phyloP scores from a whole-genome alignment of 768 basidiomycete species.

The Fistulinella prunicolor region DNA sequence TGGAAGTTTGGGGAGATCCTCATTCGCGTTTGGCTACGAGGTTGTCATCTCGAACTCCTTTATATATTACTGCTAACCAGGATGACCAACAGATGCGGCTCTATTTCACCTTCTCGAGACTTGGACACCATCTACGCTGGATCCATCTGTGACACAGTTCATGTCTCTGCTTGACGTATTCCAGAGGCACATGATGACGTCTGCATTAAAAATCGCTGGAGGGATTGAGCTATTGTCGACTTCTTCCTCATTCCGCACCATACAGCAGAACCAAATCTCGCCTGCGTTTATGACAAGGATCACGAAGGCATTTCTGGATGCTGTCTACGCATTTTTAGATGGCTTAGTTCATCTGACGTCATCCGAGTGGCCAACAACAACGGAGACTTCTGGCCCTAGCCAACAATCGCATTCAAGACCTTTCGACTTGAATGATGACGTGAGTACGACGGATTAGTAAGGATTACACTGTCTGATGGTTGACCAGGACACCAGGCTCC shows the following conservation, averaged over 20 bases:
- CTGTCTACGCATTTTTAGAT: conserved; percentile 81
- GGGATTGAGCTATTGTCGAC: conserved; percentile 57
- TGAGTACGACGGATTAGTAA: conserved; percentile 32
- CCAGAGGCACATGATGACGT: conserved; percentile 72
- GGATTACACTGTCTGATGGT: background rate
- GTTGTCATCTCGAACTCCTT: conserved; percentile 39
- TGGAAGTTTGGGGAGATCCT: conserved; percentile 90
- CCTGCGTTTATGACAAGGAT: conserved; percentile 69
- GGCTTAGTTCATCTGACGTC: conserved; percentile 80
- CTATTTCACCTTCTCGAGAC: conserved; percentile 81
- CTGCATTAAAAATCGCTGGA: conserved; percentile 78
- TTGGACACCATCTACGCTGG: conserved; percentile 68
- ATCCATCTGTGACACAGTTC: conserved; percentile 69
- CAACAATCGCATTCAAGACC: conserved; percentile 27
- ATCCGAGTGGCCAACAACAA: conserved; percentile 50
- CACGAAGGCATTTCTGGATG: conserved; percentile 81
- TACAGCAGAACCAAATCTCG: conserved; percentile 61
- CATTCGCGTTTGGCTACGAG: conserved; percentile 76
- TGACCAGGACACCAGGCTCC: conserved; percentile 76
- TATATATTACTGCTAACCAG: conserved; percentile 4
- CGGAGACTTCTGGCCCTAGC: conserved; percentile 5
- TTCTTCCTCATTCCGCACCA: conserved; percentile 46
- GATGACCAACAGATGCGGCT: conserved; percentile 62
- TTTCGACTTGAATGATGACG: conserved; percentile 60
- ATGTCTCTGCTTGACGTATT: conserved; percentile 76